Conservation (phyloP, 2,329 filamentous ascomycete genomes). For the Colletotrichum noveboracense region DNA sequence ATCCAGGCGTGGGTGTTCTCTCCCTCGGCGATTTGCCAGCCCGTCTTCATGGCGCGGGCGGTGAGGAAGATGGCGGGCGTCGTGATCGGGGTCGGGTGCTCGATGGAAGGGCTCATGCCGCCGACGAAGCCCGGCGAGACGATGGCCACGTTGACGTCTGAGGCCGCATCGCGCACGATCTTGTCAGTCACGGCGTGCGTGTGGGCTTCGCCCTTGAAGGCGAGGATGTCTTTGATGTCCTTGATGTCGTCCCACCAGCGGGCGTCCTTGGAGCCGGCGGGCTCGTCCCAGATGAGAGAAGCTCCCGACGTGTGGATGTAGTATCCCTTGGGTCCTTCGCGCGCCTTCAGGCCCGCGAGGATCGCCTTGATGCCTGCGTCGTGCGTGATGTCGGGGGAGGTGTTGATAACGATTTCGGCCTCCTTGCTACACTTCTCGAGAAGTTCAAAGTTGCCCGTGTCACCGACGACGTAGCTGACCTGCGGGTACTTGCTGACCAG, state of each 20-base stretch:
- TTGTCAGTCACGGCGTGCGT: constrained; percentile 4
- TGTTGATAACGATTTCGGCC: neutral
- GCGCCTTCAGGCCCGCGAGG: neutral
- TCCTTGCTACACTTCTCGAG: neutral
- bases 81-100: constrained; percentile 23
- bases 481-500: neutral
- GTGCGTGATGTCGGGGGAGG: neutral
- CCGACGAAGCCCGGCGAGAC: constrained; percentile 22
- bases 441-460: neutral
- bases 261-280: constrained; percentile 2
- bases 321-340: neutral
- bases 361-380: neutral
- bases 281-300: constrained; percentile 13
- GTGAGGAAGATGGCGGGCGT: constrained; percentile 15
- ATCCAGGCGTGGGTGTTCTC: constrained; percentile 11
- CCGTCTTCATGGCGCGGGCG: constrained; percentile 4
- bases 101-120: constrained; percentile 23
- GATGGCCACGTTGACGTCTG: constrained; percentile 1
- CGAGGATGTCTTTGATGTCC: neutral
- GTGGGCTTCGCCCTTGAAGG: constrained; percentile 6
- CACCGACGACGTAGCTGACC: neutral
- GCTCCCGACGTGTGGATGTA: constrained; percentile 1
- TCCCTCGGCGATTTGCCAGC: constrained; percentile 5
- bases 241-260: constrained; percentile 7
- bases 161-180: neutral